These are phyloP conservation scores for Myriosclerotinia scirpicola DNA, from an alignment of 2,329 filamentous ascomycete species.

Conservation along the genomic window DNA sequence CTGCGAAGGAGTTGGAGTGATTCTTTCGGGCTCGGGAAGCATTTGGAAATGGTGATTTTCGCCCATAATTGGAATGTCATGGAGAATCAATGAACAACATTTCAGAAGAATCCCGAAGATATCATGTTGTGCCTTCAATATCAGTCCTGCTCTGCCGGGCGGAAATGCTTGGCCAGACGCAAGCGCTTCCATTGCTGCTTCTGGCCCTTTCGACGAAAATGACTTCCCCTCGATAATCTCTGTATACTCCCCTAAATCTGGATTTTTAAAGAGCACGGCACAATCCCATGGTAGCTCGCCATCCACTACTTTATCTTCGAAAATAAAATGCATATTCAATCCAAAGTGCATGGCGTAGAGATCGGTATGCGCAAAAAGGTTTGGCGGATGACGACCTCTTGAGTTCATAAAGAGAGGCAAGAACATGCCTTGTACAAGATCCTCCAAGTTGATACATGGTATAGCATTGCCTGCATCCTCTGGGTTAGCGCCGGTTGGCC, in stretches of 20 bases:
- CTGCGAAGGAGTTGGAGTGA: not conserved
- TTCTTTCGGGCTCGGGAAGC: not conserved
- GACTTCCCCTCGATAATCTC: not conserved
- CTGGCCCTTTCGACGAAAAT: not conserved
- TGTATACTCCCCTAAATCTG: not conserved
- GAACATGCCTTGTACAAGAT: not conserved
- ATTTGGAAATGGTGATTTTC: not conserved
- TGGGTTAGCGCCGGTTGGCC: not conserved
- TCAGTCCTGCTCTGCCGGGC: not conserved
- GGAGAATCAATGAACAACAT: not conserved
- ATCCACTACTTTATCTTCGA: not conserved
- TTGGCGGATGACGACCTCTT: not conserved
- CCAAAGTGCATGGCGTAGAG: conserved; percentile 1
- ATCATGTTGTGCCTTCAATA: not conserved
- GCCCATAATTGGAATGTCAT: not conserved
- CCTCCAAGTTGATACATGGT: not conserved
- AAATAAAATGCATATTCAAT: not conserved
- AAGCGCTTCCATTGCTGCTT: not conserved
- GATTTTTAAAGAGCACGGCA: not conserved
- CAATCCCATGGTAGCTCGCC: not conserved
- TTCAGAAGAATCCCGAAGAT: not conserved
- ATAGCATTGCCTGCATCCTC: too few relatives aligned
- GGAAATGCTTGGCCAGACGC: not conserved
- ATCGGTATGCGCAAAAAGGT: not conserved
- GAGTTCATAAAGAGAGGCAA: conserved; percentile 1